phyloP scores from a whole-genome alignment of 2,329 filamentous ascomycete species.

The Madurella fahalii region DNA sequence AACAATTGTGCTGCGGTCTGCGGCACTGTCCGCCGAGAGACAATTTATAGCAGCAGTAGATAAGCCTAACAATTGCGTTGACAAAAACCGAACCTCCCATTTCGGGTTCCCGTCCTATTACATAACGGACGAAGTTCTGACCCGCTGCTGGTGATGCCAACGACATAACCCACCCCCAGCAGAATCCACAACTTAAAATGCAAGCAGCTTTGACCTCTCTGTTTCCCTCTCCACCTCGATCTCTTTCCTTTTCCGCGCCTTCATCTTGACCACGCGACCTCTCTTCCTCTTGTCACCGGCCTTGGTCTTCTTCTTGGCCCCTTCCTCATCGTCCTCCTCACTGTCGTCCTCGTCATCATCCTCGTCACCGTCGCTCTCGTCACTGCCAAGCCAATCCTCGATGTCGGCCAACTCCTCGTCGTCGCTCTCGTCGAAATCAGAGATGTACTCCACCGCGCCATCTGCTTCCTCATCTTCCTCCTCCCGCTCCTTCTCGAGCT shows the following conservation, averaged over 20 bases:
- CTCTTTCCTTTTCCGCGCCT: constrained; percentile 66
- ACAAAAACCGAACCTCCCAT: too few relatives aligned
- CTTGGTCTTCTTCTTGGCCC: constrained; percentile 51
- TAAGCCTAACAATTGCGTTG: too few relatives aligned
- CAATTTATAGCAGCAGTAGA: too few relatives aligned
- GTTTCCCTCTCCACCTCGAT: constrained; percentile 67
- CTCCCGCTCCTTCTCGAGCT: constrained; percentile 60
- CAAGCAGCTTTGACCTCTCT: constrained; percentile 40
- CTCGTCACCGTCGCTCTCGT: constrained; percentile 56
- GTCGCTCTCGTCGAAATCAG: constrained; percentile 81
- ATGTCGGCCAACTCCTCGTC: constrained; percentile 76
- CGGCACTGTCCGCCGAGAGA: too few relatives aligned
- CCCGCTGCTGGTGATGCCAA: background rate
- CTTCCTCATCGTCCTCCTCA: constrained; percentile 43
- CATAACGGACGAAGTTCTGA: background rate
- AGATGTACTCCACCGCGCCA: constrained; percentile 85
- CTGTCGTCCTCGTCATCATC: constrained; percentile 54
- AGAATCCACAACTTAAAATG: constrained; percentile 23
- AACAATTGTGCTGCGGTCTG: too few relatives aligned
- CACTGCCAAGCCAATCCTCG: constrained; percentile 88
- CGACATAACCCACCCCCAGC: background rate
- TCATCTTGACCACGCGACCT: constrained; percentile 44
- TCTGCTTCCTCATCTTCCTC: constrained; percentile 70
- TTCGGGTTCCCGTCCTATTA: background rate
- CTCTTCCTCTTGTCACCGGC: constrained; percentile 55